phyloP scores from a whole-genome alignment of 2,329 filamentous ascomycete species.

The Nigrospora oryzae region DNA sequence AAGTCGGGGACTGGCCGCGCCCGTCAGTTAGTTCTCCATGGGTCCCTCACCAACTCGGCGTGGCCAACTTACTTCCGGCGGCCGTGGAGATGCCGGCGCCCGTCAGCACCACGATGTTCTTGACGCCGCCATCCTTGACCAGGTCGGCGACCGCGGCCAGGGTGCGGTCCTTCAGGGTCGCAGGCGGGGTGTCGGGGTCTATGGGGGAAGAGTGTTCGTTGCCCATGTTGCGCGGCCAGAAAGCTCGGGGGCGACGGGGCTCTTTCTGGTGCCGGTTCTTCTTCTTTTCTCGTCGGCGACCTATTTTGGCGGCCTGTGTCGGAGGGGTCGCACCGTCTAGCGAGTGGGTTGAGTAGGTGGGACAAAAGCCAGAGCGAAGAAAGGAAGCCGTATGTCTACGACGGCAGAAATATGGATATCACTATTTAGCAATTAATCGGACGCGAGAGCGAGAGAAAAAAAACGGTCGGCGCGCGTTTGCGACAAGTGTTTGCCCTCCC shows the following conservation, averaged over 20 bases:
- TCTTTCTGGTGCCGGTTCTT: conserved; percentile 1
- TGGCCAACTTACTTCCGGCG: conserved; percentile 44
- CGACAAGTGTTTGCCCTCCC: too few relatives aligned
- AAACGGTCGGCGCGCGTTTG: too few relatives aligned
- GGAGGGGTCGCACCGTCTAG: background rate
- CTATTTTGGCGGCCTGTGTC: background rate
- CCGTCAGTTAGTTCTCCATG: conserved; percentile 9
- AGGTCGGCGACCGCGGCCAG: conserved; percentile 71
- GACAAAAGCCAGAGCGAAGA: too few relatives aligned
- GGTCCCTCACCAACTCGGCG: background rate
- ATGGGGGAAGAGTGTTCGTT: conserved; percentile 68
- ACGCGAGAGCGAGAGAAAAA: too few relatives aligned
- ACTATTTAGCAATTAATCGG: too few relatives aligned
- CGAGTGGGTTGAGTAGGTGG: too few relatives aligned
- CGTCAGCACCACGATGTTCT: conserved; percentile 77
- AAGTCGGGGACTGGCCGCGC: conserved; percentile 74
- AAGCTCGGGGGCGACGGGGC: conserved; percentile 7
- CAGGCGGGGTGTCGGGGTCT: conserved; percentile 54
- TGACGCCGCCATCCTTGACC: conserved; percentile 61
- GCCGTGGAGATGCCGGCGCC: conserved; percentile 82
- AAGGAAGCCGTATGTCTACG: too few relatives aligned
- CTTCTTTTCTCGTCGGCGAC: conserved; percentile 3
- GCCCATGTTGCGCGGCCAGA: conserved; percentile 58
- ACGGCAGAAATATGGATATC: too few relatives aligned
- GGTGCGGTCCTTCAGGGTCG: conserved; percentile 59